These are phyloP conservation scores for Dichomitus squalens DNA, from an alignment of 1,284 basidiomycete species.

Conservation along the genomic window DNA sequence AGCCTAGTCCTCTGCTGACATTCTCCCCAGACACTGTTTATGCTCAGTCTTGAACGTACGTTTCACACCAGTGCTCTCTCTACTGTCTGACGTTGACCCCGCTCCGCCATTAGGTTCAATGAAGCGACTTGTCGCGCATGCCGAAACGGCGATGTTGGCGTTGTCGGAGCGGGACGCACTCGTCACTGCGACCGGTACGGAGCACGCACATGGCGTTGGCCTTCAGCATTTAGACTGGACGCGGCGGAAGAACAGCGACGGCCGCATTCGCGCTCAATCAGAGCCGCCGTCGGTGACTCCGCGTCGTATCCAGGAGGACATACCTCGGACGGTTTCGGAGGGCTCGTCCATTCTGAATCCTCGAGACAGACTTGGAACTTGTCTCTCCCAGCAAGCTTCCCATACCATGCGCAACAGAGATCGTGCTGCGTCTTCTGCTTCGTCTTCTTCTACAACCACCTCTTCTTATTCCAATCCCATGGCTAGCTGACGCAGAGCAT, in stretches of 20 bases:
- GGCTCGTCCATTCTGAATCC: not conserved
- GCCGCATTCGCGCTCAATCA: not conserved
- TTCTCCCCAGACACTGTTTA: conserved; percentile 45
- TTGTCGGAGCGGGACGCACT: conserved; percentile 41
- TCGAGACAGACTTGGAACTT: not conserved
- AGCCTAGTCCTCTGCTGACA: not conserved
- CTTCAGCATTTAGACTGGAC: not conserved
- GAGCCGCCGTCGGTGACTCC: not conserved
- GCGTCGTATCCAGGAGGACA: not conserved
- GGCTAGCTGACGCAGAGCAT: not conserved
- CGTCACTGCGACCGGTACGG: conserved; percentile 4
- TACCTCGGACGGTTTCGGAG: not conserved
- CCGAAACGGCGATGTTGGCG: conserved; percentile 42
- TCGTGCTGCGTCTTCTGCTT: not conserved
- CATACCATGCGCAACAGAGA: too few species aligned
- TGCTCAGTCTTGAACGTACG: conserved; percentile 58
- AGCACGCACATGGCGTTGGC: not conserved
- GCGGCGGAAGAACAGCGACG: not conserved
- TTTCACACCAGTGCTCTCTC: not conserved
- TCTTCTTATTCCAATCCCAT: not conserved
- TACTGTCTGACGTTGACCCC: not conserved
- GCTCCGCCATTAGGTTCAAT: conserved; percentile 36
- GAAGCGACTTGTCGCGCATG: conserved; percentile 44
- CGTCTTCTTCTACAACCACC: not conserved
- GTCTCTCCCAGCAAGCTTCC: not conserved